Base-by-base conservation (phyloP, 1,284 basidiomycete species). In the Malassezia brasiliensis region DNA sequence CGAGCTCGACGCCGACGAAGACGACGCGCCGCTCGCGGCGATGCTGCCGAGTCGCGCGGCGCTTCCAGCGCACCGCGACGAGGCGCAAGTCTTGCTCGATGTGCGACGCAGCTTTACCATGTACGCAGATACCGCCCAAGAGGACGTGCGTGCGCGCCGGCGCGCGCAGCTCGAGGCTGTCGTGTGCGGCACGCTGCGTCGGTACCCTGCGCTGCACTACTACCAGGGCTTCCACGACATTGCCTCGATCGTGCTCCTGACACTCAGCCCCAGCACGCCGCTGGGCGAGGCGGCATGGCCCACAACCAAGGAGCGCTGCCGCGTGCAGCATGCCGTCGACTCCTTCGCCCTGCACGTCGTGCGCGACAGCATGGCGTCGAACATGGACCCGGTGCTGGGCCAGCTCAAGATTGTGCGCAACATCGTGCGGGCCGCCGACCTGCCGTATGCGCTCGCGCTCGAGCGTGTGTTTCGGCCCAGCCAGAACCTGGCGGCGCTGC, bases 181-280 rank as follows among this genome's bases (percentile, higher is more conserved):
- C n/a, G 56, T 70, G 14, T 81, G 87, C 1, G 78, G 81, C 1
- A 74, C 90, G 2, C 85, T 94, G 65, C 81, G 87, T 22, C 81
- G 80, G 66, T 81, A 85, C 55, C 84, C 84, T 6, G 80, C 79
- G 36, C 77, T 96, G 36, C 81, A 80, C 69, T 96, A 94, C 76
- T 96, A 54, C 22, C 68, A 89, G 83, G 90, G 90, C 38, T 93
- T 88, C 72, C 90, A 96, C 72, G 90, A 94, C 70, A 88, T 96
- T 44, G 79, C 89, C 31, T 85, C 87, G 0, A 87, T 94, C 11
- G 63, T 94, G 0, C 86, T 87, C 64, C 79, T 94, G 28, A 90
- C 89, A 0, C 78, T 90, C 41, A 42, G 52, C 47, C 17, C 39
- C 31, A n/a, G 15, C 32, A n/a, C 40, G 36, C 11, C 25, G 28